Evolutionary conservation across 1,284 basidiomycete genomes (phyloP), one percentile per base, ranked within the genome.

Genomic region (Spongispora temasekensis): DNA sequence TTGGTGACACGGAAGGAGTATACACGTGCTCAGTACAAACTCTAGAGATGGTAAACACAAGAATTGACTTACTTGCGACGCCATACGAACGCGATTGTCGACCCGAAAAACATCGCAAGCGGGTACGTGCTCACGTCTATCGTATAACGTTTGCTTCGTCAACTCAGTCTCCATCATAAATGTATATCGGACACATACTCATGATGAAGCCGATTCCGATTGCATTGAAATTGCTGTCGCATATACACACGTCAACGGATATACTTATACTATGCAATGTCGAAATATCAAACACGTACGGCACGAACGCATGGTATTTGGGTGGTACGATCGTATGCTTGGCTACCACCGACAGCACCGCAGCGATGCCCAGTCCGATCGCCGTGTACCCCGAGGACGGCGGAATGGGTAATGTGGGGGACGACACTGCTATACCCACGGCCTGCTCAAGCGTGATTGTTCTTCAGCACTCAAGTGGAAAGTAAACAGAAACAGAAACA

Each of bases 271-370:
- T n/a, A n/a, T n/a, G n/a, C n/a, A n/a, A n/a, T n/a, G n/a, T n/a
- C n/a, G n/a, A n/a, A n/a, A n/a, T n/a, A n/a, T n/a, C n/a, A n/a
- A n/a, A n/a, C n/a, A 64, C 61, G 44, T 55, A 66, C 66, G 64
- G 66, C 15, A 68, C 64, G 9, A 35, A 68, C 5, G 55, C 55
- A 5, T 61, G 66, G 53, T 68, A 56, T 51, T 56, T 64, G 0
- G 57, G 61, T 15, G 64, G 65, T 19, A 67, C 62, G 51, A 67
- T 15, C n/a, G 50, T 61, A 5, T 61, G 46, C 28, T 61, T 67
- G n/a, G 42, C 23, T 15, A 65, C 48, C 23, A 67, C 65, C 0
- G 65, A 67, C 8, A 50, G 13, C 5, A 50, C 48, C 7, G 64
- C 62, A 8, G 48, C 52, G 30, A 62, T 50, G 3, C 64, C 55